Conservation (phyloP, 352 stramenopile species). For the Globisporangium ultimum region DNA sequence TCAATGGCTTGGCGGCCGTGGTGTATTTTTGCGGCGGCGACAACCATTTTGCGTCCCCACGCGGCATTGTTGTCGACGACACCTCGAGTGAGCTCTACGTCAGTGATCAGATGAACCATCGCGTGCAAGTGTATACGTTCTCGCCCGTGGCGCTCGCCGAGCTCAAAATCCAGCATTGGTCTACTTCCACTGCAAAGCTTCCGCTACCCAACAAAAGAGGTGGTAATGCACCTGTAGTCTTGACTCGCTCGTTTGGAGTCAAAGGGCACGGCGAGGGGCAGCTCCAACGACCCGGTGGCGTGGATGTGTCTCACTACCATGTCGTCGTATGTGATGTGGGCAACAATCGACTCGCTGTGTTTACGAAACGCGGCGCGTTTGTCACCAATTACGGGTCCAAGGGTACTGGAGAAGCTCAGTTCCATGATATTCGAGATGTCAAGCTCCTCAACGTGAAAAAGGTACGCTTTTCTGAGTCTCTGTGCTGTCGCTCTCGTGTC, state of each 20-base stretch:
- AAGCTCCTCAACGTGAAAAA: constrained; percentile 61
- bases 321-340: constrained; percentile 57
- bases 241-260: constrained; percentile 24
- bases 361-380: constrained; percentile 56
- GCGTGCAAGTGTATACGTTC: constrained; percentile 45
- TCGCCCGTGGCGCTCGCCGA: constrained; percentile 8
- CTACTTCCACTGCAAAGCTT: not conserved
- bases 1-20: constrained; percentile 3
- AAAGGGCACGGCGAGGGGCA: constrained; percentile 28
- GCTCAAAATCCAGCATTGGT: constrained; percentile 1
- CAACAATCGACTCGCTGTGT: constrained; percentile 43
- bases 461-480: constrained; percentile 18
- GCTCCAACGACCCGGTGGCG: constrained; percentile 36
- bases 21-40: constrained; percentile 5
- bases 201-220: not conserved
- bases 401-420: constrained; percentile 27
- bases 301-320: constrained; percentile 71
- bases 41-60: constrained; percentile 9
- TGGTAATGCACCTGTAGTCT: constrained; percentile 2
- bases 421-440: constrained; percentile 50
- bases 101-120: constrained; percentile 49
- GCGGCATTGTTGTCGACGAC: constrained; percentile 46
- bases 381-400: constrained; percentile 42
- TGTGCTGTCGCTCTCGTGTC: too few species aligned
- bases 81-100: constrained; percentile 54